Conservation (phyloP, 768 basidiomycete species). For the Boletus edulis region DNA sequence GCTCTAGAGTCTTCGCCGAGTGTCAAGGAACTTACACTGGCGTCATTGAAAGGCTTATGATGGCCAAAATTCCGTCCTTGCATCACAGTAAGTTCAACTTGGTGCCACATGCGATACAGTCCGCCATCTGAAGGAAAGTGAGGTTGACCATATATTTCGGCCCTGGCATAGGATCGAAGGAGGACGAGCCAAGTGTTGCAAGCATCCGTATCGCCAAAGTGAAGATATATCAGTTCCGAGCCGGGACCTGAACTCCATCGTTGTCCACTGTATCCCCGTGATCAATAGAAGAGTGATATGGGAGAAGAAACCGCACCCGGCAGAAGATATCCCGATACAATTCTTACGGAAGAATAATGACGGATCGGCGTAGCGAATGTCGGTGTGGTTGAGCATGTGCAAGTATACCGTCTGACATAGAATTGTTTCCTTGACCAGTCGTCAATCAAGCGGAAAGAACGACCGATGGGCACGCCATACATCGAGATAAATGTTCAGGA, state of each 20-base stretch:
- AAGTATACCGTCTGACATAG: slow-evolving; percentile 72
- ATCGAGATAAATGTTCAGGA: slow-evolving; percentile 73
- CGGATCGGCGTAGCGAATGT: slow-evolving; percentile 72
- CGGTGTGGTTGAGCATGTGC: slow-evolving; percentile 73
- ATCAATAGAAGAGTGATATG: slow-evolving; percentile 5
- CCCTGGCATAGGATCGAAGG: slow-evolving; percentile 74
- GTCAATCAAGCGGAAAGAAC: slow-evolving; percentile 9
- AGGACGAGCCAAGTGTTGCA: slow-evolving; percentile 78
- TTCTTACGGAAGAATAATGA: slow-evolving; percentile 78
- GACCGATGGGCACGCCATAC: slow-evolving; percentile 38
- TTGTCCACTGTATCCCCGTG: slow-evolving; percentile 44
- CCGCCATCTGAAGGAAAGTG: slow-evolving; percentile 60
- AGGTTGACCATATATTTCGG: slow-evolving; percentile 72
- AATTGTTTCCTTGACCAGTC: slow-evolving; percentile 54
- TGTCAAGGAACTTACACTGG: slow-evolving; percentile 23
- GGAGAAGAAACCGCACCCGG: slow-evolving; percentile 41
- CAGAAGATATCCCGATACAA: slow-evolving; percentile 68
- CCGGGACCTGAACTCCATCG: slow-evolving; percentile 52
- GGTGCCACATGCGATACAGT: slow-evolving; percentile 85
- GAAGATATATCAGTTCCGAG: slow-evolving; percentile 70
- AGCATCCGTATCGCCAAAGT: slow-evolving; percentile 61
- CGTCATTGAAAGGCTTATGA: slow-evolving; percentile 34
- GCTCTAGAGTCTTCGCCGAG: slow-evolving; percentile 33
- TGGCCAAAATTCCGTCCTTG: slow-evolving; percentile 74
- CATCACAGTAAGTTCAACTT: slow-evolving; percentile 68